Evolutionary conservation across 208 protist genomes (phyloP), one percentile per base, ranked within the genome.

Genomic region (Trypanosoma congolense): DNA sequence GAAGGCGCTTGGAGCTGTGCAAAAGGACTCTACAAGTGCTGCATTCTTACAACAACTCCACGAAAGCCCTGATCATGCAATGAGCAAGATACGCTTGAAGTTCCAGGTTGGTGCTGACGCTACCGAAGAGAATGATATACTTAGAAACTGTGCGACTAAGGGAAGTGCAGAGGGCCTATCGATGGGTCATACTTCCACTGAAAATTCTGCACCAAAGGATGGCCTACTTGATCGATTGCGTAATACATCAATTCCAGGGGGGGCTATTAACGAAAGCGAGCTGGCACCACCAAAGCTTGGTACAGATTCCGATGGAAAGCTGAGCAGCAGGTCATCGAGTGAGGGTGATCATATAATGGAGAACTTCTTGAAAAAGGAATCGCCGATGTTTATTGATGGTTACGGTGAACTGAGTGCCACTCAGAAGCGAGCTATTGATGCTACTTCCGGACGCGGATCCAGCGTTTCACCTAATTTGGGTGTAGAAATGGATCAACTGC

Each of bases 341-440:
- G 50, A 41, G 33, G 21, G 3, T 22, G 18, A 44, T 22, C 6
- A 18, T 42, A 33, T 38, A 4, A 28, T 64, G 43, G 51, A 54
- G n/a, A 53, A 50, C 1, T 67, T 67, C 29, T 42, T 62, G 5
- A 56, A 45, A 21, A 14, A 40, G 19, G 53, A 73, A 24, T 18
- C 56, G 2, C 58, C 50, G 10, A 54, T 89, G 28, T 89, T 85
- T 54, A 66, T 89, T 41, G 81, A 89, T 44, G 66, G 75, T 45
- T 85, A 89, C 57, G 81, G 81, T 31, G 51, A 67, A 28, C 67
- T 89, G 43, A 65, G 71, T 50, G 55, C 54, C 0, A 16, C 16
- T 22, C 24, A 36, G n/a, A 55, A 5, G 8, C 48, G 36, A 30
- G n/a, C 38, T 9, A 21, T 19, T 6, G 6, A 33, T 10, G 45